These are phyloP conservation scores for Laetiporus sulphureus DNA, from an alignment of 1,284 basidiomycete species.

Conservation along the genomic window DNA sequence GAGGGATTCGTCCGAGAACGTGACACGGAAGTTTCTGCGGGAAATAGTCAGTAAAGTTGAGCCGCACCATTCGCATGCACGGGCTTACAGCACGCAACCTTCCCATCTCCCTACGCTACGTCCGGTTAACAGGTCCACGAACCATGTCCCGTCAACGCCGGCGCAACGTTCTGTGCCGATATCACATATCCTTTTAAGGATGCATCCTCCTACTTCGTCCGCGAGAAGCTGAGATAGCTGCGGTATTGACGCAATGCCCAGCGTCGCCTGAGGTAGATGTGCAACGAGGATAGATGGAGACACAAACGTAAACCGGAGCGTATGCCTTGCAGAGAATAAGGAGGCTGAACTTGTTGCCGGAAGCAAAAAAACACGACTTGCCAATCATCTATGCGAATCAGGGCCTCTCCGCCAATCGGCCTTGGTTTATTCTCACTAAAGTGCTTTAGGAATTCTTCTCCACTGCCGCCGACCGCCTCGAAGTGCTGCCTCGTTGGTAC, in stretches of 20 bases:
- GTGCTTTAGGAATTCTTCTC: constrained; percentile 45
- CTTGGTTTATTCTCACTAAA: constrained; percentile 26
- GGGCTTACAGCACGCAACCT: constrained; percentile 60
- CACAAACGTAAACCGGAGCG: constrained; percentile 62
- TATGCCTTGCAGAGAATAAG: too few species aligned
- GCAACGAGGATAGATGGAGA: constrained; percentile 67
- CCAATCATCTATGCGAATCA: constrained; percentile 64
- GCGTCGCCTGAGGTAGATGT: constrained; percentile 69
- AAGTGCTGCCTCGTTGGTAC: constrained; percentile 55
- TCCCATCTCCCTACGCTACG: constrained; percentile 76
- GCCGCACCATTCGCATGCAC: background rate
- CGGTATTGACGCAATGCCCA: constrained; percentile 63
- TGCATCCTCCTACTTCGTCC: constrained; percentile 64
- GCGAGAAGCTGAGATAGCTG: constrained; percentile 68
- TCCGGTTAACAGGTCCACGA: constrained; percentile 58
- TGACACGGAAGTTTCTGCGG: constrained; percentile 56
- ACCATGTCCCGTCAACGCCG: constrained; percentile 60
- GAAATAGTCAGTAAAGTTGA: background rate
- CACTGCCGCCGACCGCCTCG: constrained; percentile 59
- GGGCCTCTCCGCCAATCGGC: constrained; percentile 57
- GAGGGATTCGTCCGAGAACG: constrained; percentile 42
- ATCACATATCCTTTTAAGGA: constrained; percentile 61
- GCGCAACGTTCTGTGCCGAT: constrained; percentile 53
- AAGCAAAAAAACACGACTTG: constrained; percentile 19
- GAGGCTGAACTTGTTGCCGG: too few species aligned